Evolutionary conservation across 805 yeast species (phyloP).

Genomic region (Cyberlindnera saturnus): DNA sequence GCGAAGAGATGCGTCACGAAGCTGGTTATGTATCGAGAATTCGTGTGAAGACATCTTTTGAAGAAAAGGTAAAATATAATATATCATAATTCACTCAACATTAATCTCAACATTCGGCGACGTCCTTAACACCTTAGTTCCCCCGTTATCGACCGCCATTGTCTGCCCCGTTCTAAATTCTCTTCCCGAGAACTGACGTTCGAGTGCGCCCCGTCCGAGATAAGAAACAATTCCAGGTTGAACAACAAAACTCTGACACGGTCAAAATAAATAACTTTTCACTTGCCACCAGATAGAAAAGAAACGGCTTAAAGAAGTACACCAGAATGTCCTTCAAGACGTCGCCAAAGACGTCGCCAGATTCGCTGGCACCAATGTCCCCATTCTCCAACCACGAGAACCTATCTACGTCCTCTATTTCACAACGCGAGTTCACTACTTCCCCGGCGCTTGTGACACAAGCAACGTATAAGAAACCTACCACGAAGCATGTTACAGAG

Average conservation of each 20-base stretch:
- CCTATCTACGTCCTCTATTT: slow-evolving; percentile 12
- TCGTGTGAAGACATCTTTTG: no score
- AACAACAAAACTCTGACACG: not conserved
- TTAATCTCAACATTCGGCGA: no score
- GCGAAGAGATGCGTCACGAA: no score
- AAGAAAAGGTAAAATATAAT: no score
- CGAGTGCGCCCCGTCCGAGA: no score
- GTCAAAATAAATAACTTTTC: not conserved
- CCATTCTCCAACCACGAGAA: slow-evolving; percentile 21
- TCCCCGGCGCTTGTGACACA: slow-evolving; percentile 23
- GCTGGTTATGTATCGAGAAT: no score
- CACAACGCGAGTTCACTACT: slow-evolving; percentile 7
- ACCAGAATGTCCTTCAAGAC: slow-evolving; percentile 5
- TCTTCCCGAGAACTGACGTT: no score
- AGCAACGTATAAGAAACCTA: slow-evolving; percentile 22
- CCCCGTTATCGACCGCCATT: no score
- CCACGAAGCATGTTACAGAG: slow-evolving; percentile 24
- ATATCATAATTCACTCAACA: no score
- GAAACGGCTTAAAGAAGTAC: not conserved
- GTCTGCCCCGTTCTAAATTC: no score
- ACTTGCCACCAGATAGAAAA: not conserved
- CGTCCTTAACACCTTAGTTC: no score
- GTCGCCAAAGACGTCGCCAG: slow-evolving; percentile 15
- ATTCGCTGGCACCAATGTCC: slow-evolving; percentile 21
- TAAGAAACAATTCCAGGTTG: no score